Evolutionary conservation across 2,329 filamentous ascomycete genomes (phyloP).

Genomic region (Boeremia lycopersici): DNA sequence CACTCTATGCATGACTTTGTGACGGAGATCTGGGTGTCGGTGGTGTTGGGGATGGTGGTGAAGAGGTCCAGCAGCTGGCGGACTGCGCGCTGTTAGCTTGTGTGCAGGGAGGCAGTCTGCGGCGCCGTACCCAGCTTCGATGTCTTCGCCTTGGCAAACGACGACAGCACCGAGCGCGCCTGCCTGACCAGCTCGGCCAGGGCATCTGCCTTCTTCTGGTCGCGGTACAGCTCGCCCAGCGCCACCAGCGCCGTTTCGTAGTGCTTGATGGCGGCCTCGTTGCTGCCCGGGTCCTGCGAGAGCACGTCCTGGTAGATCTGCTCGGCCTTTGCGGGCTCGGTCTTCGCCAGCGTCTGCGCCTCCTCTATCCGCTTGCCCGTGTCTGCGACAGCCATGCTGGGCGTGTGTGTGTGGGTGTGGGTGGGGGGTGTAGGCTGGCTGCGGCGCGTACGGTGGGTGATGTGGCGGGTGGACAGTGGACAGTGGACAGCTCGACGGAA

Average conservation of each 20-base stretch:
- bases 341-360: slow-evolving; percentile 82
- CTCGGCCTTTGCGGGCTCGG: slow-evolving; percentile 83
- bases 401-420: background rate
- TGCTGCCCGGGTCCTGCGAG: slow-evolving; percentile 80
- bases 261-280: slow-evolving; percentile 84
- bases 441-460: background rate
- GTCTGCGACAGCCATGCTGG: slow-evolving; percentile 49
- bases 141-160: slow-evolving; percentile 98
- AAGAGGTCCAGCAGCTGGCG: slow-evolving; percentile 97
- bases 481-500: slow-evolving; percentile 19
- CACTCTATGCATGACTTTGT: slow-evolving; percentile 99
- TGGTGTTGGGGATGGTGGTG: slow-evolving; percentile 88
- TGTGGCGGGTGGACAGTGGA: slow-evolving; percentile 9
- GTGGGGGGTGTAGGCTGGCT: background rate
- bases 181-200: slow-evolving; percentile 88
- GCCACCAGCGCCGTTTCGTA: slow-evolving; percentile 90
- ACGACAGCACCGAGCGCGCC: slow-evolving; percentile 88
- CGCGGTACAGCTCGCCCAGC: slow-evolving; percentile 89
- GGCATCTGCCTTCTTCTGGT: slow-evolving; percentile 81
- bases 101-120: no score
- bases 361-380: slow-evolving; percentile 76
- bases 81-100: slow-evolving; percentile 60
- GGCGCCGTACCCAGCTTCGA: slow-evolving; percentile 80
- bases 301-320: slow-evolving; percentile 88
- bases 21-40: slow-evolving; percentile 90